These are phyloP conservation scores for Aureobasidium sp. DNA, from an alignment of 2,329 filamentous ascomycete genomes.

Conservation along the genomic window DNA sequence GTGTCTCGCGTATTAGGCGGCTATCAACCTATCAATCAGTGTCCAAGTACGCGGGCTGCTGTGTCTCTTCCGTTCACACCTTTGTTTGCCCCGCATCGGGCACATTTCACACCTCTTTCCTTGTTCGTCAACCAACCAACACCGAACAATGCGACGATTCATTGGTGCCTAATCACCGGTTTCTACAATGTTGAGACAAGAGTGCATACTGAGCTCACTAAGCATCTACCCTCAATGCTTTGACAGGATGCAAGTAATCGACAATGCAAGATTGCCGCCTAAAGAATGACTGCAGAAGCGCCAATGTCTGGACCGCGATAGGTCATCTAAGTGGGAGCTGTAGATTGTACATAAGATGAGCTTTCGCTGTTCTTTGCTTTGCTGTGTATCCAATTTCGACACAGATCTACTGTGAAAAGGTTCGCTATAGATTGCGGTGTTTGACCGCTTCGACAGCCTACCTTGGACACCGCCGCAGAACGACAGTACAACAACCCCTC, in stretches of 20 bases:
- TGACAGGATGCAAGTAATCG: not conserved
- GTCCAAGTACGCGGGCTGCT: not conserved
- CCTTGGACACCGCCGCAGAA: not conserved
- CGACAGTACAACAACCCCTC: no score
- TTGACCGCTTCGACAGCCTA: not conserved
- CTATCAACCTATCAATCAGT: not conserved
- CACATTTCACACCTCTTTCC: not conserved
- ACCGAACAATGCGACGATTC: not conserved
- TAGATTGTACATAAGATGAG: not conserved
- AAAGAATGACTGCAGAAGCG: not conserved
- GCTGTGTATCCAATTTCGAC: not conserved
- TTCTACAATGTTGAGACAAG: not conserved
- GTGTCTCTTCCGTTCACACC: not conserved
- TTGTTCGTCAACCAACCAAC: not conserved
- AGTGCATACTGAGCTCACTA: not conserved
- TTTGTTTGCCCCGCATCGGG: not conserved
- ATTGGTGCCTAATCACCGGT: not conserved
- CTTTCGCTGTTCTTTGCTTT: not conserved
- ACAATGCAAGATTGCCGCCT: not conserved
- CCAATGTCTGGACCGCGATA: not conserved
- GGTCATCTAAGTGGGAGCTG: not conserved
- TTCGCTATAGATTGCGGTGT: not conserved
- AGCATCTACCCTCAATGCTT: not conserved
- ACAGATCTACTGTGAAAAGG: not conserved
- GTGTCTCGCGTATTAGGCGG: not conserved